phyloP scores from a whole-genome alignment of 805 yeast genomes.

The Candida oleophila region DNA sequence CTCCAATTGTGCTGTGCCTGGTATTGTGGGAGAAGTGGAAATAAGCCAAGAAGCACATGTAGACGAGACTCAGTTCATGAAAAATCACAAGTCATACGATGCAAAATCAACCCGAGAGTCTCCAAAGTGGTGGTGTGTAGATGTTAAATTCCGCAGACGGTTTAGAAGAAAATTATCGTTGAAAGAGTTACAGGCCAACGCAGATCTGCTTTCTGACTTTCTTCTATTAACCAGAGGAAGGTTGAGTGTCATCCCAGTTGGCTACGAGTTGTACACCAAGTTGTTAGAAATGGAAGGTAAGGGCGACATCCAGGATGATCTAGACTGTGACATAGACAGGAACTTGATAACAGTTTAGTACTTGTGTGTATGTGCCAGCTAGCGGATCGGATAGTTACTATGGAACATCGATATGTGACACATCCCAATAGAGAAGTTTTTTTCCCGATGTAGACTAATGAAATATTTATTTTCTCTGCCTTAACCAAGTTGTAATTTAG shows the following conservation, averaged over 20 bases:
- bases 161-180: constrained; percentile 43
- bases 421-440: neutral
- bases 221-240: constrained; percentile 48
- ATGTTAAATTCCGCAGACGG: constrained; percentile 43
- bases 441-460: neutral
- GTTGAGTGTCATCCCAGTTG: constrained; percentile 52
- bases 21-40: constrained; percentile 50
- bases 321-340: constrained; percentile 28
- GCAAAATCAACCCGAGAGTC: constrained; percentile 38
- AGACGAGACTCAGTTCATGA: constrained; percentile 41
- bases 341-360: constrained; percentile 12
- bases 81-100: constrained; percentile 47
- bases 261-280: constrained; percentile 28
- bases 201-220: constrained; percentile 36
- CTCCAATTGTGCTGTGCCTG: constrained; percentile 55
- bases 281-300: constrained; percentile 37
- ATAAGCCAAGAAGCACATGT: constrained; percentile 32
- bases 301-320: constrained; percentile 22
- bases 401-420: too few relatives aligned
- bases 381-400: too few relatives aligned
- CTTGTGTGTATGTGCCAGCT: neutral
- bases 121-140: constrained; percentile 61
- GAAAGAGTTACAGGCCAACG: constrained; percentile 32
- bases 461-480: neutral
- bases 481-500: neutral